Percentiles rank a stretch among this genome's conserved stretches.
These are phyloP conservation scores for Mucor plumbeus DNA, from an alignment of 371 early-diverging fungal genomes.

Conservation along the genomic window DNA sequence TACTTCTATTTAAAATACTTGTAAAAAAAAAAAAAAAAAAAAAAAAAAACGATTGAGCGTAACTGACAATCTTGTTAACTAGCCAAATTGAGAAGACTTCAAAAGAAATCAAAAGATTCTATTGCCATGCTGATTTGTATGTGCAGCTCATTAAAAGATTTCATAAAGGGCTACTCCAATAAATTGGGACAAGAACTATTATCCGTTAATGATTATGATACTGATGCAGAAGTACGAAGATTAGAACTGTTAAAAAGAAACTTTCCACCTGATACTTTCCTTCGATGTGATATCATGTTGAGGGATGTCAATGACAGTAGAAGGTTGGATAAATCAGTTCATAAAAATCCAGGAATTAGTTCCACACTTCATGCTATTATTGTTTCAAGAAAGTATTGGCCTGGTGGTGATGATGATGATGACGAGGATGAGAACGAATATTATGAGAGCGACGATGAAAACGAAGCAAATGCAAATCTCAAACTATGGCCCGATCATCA, in stretches of 20 bases:
- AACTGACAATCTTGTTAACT: too few relatives aligned
- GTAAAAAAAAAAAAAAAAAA: too few relatives aligned
- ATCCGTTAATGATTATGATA: conserved; percentile 30
- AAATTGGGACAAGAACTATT: conserved; percentile 32
- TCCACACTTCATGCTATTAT: conserved; percentile 32
- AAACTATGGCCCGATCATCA: conserved; percentile 8
- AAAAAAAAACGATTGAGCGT: too few relatives aligned
- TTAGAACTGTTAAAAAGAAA: conserved; percentile 42
- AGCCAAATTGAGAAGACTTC: conserved; percentile 28
- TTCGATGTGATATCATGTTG: conserved; percentile 49
- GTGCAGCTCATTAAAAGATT: conserved; percentile 31
- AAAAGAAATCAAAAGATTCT: conserved; percentile 32
- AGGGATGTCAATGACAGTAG: conserved; percentile 40
- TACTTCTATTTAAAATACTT: neutral
- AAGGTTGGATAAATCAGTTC: conserved; percentile 39
- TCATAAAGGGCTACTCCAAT: conserved; percentile 38
- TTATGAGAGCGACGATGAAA: conserved; percentile 17
- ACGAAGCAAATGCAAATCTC: neutral
- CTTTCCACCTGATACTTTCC: conserved; percentile 39
- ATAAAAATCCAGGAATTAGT: conserved; percentile 18
- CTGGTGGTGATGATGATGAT: conserved; percentile 28
- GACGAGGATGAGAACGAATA: conserved; percentile 25
- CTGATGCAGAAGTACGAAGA: conserved; percentile 28
- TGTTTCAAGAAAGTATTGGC: conserved; percentile 46
- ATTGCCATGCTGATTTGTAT: conserved; percentile 43